These are phyloP conservation scores for Cladophialophora immunda DNA, from an alignment of 2,329 filamentous ascomycete genomes.

Conservation along the genomic window DNA sequence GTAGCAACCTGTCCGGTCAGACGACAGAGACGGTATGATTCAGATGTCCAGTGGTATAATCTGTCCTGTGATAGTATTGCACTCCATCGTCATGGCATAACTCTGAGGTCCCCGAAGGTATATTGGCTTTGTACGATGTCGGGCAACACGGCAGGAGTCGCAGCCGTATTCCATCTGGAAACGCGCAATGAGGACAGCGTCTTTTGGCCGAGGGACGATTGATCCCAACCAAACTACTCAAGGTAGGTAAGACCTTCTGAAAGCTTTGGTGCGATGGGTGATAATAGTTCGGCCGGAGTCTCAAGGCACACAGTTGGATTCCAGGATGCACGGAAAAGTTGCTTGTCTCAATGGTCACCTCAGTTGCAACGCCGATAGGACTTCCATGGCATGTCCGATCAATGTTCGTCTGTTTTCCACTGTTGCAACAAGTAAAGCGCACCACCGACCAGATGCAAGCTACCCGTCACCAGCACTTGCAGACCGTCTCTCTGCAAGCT, in stretches of 20 bases:
- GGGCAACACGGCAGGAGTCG: too few species aligned
- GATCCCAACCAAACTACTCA: too few species aligned
- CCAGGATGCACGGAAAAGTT: too few species aligned
- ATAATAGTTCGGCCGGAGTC: background rate
- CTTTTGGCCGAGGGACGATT: too few species aligned
- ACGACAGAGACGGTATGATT: background rate
- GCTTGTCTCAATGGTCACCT: too few species aligned
- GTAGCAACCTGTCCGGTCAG: background rate
- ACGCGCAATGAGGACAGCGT: too few species aligned
- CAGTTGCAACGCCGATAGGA: background rate
- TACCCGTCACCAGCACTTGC: constrained; percentile 74
- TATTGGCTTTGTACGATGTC: too few species aligned
- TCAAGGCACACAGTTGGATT: too few species aligned
- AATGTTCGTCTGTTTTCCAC: background rate
- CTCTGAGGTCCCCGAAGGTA: background rate
- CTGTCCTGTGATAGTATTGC: background rate
- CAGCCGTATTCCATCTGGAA: too few species aligned
- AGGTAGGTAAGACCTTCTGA: too few species aligned
- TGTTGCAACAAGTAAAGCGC: constrained; percentile 57
- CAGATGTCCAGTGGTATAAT: background rate
- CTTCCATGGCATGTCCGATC: background rate
- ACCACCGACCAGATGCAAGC: constrained; percentile 83
- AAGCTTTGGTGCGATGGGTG: background rate
- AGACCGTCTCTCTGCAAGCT: background rate
- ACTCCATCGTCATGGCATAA: background rate